Conservation (phyloP, 495 filamentous ascomycete species). For the Halenospora varia region DNA sequence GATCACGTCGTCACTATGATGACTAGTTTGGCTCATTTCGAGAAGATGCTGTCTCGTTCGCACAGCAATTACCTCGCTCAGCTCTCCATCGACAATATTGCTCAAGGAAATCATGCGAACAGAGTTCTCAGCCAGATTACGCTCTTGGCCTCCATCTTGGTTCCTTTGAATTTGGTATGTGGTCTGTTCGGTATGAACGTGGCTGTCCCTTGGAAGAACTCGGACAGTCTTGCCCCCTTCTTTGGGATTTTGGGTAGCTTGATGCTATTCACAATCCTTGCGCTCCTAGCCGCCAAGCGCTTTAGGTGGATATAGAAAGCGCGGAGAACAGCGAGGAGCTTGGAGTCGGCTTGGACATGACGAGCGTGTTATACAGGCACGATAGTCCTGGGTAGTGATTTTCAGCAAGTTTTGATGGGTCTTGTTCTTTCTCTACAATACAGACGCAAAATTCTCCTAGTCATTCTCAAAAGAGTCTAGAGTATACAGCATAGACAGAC, state of each 20-base stretch:
- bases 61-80: conserved; percentile 97
- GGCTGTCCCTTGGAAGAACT: conserved; percentile 62
- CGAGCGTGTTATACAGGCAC: too few species aligned
- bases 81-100: conserved; percentile 83
- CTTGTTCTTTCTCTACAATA: too few species aligned
- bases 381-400: too few species aligned
- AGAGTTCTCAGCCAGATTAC: conserved; percentile 90
- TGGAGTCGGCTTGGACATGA: too few species aligned
- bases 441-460: too few species aligned
- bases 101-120: conserved; percentile 75
- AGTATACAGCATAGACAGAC: too few species aligned
- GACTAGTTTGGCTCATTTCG: conserved; percentile 89
- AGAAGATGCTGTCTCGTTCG: conserved; percentile 94
- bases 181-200: conserved; percentile 99
- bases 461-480: too few species aligned
- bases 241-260: conserved; percentile 75
- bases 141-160: conserved; percentile 88
- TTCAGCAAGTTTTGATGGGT: too few species aligned
- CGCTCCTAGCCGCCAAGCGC: conserved; percentile 43
- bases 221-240: conserved; percentile 62
- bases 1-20: conserved; percentile 99
- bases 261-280: conserved; percentile 50
- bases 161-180: conserved; percentile 93
- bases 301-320: conserved; percentile 37
- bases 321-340: too few species aligned